Evolutionary conservation across 495 filamentous ascomycete genomes (phyloP).

Genomic region (Daldinia decipiens): DNA sequence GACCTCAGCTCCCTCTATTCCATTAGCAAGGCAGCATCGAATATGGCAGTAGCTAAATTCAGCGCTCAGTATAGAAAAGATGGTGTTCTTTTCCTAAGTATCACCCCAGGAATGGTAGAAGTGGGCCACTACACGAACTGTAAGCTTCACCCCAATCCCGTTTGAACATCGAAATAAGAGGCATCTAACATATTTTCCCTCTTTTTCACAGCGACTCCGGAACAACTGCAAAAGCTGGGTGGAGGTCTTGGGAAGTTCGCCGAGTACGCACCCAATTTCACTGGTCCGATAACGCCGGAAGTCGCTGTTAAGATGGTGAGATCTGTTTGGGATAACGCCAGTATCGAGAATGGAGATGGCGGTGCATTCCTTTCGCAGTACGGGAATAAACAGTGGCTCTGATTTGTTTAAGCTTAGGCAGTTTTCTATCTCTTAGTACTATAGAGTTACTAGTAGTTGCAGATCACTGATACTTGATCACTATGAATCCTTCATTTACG

Average conservation of each 20-base stretch:
- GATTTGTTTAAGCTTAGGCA: not conserved
- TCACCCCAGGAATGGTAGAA: not conserved
- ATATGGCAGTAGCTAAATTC: slow-evolving; percentile 59
- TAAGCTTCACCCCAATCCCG: not conserved
- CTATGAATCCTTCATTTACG: too few species aligned
- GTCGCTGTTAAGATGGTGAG: not conserved
- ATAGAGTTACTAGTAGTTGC: not conserved
- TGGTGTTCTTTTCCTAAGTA: not conserved
- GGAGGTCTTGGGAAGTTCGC: not conserved
- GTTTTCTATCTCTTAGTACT: not conserved
- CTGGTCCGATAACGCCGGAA: not conserved
- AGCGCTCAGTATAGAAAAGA: slow-evolving; percentile 57
- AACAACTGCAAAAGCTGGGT: not conserved
- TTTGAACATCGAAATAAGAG: not conserved
- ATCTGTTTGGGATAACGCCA: not conserved
- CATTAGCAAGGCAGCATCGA: slow-evolving; percentile 55
- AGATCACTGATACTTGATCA: too few species aligned
- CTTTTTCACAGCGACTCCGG: not conserved
- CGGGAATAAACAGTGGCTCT: not conserved
- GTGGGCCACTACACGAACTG: not conserved
- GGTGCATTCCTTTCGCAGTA: not conserved
- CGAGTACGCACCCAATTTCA: not conserved
- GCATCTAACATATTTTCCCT: not conserved
- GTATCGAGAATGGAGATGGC: not conserved
- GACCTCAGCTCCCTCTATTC: slow-evolving; percentile 44